Evolutionary conservation across 2,329 filamentous ascomycete species (phyloP).

Genomic region (Aureobasidium sp.): DNA sequence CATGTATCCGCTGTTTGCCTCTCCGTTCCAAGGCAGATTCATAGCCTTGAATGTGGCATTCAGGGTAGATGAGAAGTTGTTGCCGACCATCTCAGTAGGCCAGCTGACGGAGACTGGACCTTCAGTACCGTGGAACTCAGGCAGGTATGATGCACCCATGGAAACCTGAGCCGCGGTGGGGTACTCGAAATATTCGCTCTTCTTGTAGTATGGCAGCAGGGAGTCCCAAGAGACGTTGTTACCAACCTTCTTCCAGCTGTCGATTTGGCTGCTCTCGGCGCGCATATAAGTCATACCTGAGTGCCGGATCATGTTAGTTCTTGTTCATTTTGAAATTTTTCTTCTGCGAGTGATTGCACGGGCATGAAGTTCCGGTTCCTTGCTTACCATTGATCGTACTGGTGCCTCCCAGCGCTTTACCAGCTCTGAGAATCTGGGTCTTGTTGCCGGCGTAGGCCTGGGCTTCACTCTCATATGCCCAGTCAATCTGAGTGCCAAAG

Average conservation of each 20-base stretch:
- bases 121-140: background rate
- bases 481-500: constrained; percentile 12
- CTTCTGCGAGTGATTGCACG: background rate
- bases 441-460: constrained; percentile 14
- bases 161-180: background rate
- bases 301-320: background rate
- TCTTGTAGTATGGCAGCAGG: constrained; percentile 18
- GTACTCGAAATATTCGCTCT: constrained; percentile 11
- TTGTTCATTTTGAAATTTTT: background rate
- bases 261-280: constrained; percentile 2
- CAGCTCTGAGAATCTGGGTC: constrained; percentile 1
- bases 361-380: background rate
- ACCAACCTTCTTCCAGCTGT: constrained; percentile 7
- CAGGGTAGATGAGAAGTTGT: constrained; percentile 20
- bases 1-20: constrained; percentile 37
- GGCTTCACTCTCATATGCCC: constrained; percentile 5
- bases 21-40: constrained; percentile 32
- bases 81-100: constrained; percentile 3
- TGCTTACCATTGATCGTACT: background rate
- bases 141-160: background rate
- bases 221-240: constrained; percentile 1
- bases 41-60: constrained; percentile 29
- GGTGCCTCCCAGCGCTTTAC: constrained; percentile 7
- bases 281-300: constrained; percentile 8
- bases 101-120: constrained; percentile 13